Evolutionary conservation across 805 yeast species (phyloP), one percentile per base, ranked within the genome.

Genomic region (Lipomyces yamanashiensis): DNA sequence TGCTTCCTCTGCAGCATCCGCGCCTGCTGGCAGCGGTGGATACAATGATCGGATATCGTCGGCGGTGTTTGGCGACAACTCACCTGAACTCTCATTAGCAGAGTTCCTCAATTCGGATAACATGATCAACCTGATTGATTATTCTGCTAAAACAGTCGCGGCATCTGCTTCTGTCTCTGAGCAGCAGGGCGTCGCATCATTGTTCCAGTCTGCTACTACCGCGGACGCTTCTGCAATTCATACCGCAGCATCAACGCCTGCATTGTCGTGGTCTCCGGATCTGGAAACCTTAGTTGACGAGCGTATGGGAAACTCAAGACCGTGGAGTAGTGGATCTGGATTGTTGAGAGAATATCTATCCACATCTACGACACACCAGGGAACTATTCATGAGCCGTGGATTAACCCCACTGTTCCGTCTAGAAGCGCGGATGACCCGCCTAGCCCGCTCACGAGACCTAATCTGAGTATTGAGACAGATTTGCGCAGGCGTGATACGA

Each of bases 211-310:
- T 21, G 19, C 21, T 15, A 23, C 33, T 47, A 28, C 51, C 7
- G 51, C 23, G 12, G 48, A 44, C 12, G 3, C 23, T 2, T 44
- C 48, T 15, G 48, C 48, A 2, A 44, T 44, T 15, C 48, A 47
- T 15, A 47, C 51, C n/a, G 36, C 51, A 28, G 53, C 53, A 7
- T 49, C 53, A 9, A 49, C 53, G 12, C 53, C 53, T 15, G 53
- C 40, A 2, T 49, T 41, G 12, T 13, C 40, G 37, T 33, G 34
- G 37, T 49, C 53, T 17, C 40, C 53, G 28, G 53, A 49, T 7
- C 53, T 33, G 9, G 53, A 33, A 19, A 19, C 19, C 1, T 8
- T 49, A 34, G 53, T 49, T 33, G 53, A 49, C 19, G 53, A 49
- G 21, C 28, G 40, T 9, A 49, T 49, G 19, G 53, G 40, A 10